Evolutionary conservation across 202 grass and related monocot genomes (phyloP).

Genomic region (Setaria italica): DNA sequence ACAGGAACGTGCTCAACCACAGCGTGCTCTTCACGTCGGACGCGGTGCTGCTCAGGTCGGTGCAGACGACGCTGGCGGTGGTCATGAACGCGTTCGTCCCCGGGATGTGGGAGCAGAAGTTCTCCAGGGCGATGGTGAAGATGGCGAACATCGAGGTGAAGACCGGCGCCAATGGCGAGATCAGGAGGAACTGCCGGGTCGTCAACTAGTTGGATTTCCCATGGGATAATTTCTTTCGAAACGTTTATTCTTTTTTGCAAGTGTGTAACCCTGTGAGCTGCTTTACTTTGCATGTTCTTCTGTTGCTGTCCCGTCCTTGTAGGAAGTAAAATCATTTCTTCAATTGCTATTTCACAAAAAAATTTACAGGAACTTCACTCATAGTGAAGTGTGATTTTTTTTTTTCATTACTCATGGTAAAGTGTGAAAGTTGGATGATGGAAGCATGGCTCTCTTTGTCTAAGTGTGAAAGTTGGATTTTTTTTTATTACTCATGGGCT

Average conservation of each 20-base stretch:
- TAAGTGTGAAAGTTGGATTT: too few relatives aligned
- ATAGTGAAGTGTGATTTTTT: too few relatives aligned
- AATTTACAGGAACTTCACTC: neutral
- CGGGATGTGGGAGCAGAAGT: neutral
- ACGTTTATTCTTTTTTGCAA: too few relatives aligned
- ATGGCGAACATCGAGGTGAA: slow-evolving; percentile 14
- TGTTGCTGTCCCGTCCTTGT: neutral
- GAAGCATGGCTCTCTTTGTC: too few relatives aligned
- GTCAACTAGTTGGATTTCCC: neutral
- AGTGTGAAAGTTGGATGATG: too few relatives aligned
- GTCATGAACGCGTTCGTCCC: neutral
- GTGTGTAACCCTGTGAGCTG: neutral
- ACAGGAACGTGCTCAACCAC: slow-evolving; percentile 19
- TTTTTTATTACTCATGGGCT: neutral
- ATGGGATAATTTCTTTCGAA: too few relatives aligned
- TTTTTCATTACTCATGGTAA: too few relatives aligned
- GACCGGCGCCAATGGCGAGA: neutral
- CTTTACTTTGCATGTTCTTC: neutral
- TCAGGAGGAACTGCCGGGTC: slow-evolving; percentile 13
- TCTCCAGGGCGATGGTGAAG: neutral
- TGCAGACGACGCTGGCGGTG: neutral
- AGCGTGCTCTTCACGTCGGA: slow-evolving; percentile 36
- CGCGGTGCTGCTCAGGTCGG: slow-evolving; percentile 9
- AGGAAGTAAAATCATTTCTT: neutral
- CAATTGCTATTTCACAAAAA: neutral